Evolutionary conservation across 805 yeast species (phyloP).

Genomic region (Zygosaccharomyces lentus): DNA sequence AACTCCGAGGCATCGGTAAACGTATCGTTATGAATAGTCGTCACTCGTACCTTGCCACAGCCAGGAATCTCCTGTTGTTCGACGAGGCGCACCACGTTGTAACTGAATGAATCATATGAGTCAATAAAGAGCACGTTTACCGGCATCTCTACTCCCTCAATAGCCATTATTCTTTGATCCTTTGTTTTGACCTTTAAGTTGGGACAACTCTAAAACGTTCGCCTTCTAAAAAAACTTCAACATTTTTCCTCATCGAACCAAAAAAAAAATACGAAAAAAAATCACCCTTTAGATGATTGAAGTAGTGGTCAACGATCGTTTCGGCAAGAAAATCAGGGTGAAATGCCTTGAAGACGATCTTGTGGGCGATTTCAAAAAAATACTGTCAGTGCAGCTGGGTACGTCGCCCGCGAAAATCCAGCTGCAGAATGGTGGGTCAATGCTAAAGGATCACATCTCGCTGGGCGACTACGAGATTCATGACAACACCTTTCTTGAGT

Average conservation of each 20-base stretch:
- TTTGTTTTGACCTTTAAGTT: not conserved
- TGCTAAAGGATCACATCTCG: conserved; percentile 83
- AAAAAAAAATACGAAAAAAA: not conserved
- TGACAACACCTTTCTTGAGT: conserved; percentile 80
- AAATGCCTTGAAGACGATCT: conserved; percentile 84
- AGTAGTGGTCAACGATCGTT: conserved; percentile 66
- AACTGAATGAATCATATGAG: conserved; percentile 93
- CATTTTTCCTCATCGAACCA: not conserved
- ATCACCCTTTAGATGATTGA: conserved; percentile 51
- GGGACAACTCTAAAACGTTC: not conserved
- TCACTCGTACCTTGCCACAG: conserved; percentile 26
- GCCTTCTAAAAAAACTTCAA: not conserved
- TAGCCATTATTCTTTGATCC: not conserved
- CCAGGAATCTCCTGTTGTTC: conserved; percentile 42
- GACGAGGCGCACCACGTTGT: conserved; percentile 65
- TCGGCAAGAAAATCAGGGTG: conserved; percentile 84
- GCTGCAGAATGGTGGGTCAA: conserved; percentile 79
- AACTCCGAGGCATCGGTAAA: conserved; percentile 37
- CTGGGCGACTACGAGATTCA: conserved; percentile 94
- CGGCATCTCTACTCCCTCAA: conserved; percentile 7
- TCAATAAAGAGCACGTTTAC: conserved; percentile 49
- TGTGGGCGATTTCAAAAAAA: conserved; percentile 84
- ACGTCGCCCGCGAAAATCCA: conserved; percentile 57
- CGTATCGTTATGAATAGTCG: conserved; percentile 38
- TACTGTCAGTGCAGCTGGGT: conserved; percentile 79